Conservation (phyloP, 2,329 filamentous ascomycete species). For the Fusarium algeriense region DNA sequence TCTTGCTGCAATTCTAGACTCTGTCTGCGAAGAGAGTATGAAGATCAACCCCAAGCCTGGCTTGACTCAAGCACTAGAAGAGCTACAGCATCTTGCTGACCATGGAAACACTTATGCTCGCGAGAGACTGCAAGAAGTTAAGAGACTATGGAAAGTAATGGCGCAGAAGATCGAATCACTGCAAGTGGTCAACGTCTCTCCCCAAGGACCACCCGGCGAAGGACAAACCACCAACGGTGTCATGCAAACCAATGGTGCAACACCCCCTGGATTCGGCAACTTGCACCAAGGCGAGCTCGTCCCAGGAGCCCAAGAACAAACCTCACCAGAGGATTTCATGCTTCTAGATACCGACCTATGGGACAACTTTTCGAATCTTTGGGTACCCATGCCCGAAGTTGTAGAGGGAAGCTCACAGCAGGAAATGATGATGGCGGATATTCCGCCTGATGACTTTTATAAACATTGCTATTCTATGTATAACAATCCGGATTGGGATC, state of each 20-base stretch:
- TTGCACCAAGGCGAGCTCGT: conserved; percentile 8
- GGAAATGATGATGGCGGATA: conserved; percentile 43
- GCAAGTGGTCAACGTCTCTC: conserved; percentile 43
- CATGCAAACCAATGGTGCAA: conserved; percentile 12
- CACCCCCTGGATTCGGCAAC: conserved; percentile 9
- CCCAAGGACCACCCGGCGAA: conserved; percentile 23
- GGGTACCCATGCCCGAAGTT: conserved; percentile 39
- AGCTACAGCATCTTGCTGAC: conserved; percentile 47
- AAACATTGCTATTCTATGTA: conserved; percentile 49
- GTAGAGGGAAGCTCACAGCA: conserved; percentile 35
- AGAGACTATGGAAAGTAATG: conserved; percentile 45
- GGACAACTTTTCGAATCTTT: conserved; percentile 47
- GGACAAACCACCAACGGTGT: background rate
- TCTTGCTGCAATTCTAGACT: conserved; percentile 44
- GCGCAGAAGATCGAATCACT: conserved; percentile 45
- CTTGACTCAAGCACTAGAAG: conserved; percentile 44
- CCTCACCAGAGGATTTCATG: conserved; percentile 39
- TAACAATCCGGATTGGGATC: conserved; percentile 47
- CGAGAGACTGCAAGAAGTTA: conserved; percentile 43
- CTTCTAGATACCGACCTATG: conserved; percentile 44
- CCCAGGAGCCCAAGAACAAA: conserved; percentile 18
- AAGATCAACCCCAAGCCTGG: conserved; percentile 46
- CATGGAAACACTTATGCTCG: conserved; percentile 46
- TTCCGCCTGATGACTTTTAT: conserved; percentile 45
- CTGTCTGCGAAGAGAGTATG: conserved; percentile 42